Evolutionary conservation across 2,329 filamentous ascomycete genomes (phyloP).

Genomic region (Microcyclosporella mali): DNA sequence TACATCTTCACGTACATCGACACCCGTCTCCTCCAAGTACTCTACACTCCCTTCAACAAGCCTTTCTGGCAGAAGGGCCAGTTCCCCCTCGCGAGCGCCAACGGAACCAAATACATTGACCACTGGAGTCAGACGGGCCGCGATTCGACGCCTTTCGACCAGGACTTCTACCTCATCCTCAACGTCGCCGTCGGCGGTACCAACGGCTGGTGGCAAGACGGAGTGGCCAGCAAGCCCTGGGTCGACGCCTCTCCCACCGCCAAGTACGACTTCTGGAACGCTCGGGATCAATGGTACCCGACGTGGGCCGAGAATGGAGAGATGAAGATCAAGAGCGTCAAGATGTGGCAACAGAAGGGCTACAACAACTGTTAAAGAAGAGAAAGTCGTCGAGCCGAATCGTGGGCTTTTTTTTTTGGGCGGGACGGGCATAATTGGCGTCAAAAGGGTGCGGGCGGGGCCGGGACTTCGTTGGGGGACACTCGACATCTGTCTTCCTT

Average conservation of each 20-base stretch:
- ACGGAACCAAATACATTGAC: slow-evolving; percentile 34
- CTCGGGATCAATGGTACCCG: slow-evolving; percentile 32
- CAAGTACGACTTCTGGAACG: slow-evolving; percentile 69
- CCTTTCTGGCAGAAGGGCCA: slow-evolving; percentile 36
- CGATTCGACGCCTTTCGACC: slow-evolving; percentile 37
- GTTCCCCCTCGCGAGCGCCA: slow-evolving; percentile 30
- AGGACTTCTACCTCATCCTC: slow-evolving; percentile 38
- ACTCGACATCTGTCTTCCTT: too few relatives aligned
- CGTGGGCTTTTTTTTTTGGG: too few relatives aligned
- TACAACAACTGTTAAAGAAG: slow-evolving; percentile 39
- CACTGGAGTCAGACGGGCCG: slow-evolving; percentile 33
- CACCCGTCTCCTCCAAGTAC: slow-evolving; percentile 69
- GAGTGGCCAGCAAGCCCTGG: slow-evolving; percentile 69
- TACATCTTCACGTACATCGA: slow-evolving; percentile 85
- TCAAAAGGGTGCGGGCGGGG: too few relatives aligned
- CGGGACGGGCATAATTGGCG: too few relatives aligned
- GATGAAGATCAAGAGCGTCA: slow-evolving; percentile 35
- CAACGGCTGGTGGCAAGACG: slow-evolving; percentile 72
- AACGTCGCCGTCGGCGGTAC: slow-evolving; percentile 37
- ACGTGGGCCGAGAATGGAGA: slow-evolving; percentile 37
- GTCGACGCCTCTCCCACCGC: slow-evolving; percentile 61
- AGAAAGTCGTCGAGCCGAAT: too few relatives aligned
- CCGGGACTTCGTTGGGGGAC: too few relatives aligned
- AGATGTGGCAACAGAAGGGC: slow-evolving; percentile 46
- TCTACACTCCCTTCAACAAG: slow-evolving; percentile 57